A percentile compares a stretch with the other conserved stretches of the same genome.
These are phyloP conservation scores for Cicer judaicum DNA, from an alignment of 306 rosid species.

Conservation along the genomic window DNA sequence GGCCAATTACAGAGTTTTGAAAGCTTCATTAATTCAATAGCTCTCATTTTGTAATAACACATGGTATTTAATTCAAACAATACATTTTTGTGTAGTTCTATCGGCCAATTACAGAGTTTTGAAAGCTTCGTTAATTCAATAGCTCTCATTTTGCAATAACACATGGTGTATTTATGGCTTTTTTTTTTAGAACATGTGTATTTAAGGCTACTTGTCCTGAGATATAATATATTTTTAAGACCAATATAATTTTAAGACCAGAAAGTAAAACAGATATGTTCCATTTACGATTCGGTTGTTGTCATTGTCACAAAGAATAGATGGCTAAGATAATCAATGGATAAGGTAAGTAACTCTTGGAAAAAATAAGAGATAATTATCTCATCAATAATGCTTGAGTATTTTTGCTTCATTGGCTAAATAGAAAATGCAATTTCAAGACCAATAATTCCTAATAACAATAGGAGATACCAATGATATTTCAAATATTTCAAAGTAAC, in stretches of 20 bases:
- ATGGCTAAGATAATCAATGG: not conserved
- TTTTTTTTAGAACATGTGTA: not conserved
- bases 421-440: no score
- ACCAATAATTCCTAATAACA: no score
- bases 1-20: not conserved
- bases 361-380: no score
- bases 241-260: not conserved
- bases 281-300: not conserved
- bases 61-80: constrained; percentile 17
- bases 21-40: not conserved
- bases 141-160: not conserved
- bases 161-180: not conserved
- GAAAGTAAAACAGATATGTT: not conserved
- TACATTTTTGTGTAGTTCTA: constrained; percentile 6
- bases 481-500: no score
- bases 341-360: no score
- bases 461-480: no score
- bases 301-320: constrained; percentile 4
- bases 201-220: not conserved
- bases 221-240: not conserved
- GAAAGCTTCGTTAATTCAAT: not conserved
- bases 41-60: no score
- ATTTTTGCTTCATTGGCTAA: no score
- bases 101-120: constrained; percentile 1
- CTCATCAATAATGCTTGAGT: no score